Percentiles rank a stretch among this genome's conserved stretches.
These are phyloP conservation scores for Geranium rotundifolium DNA, from an alignment of 345 rosid genomes.

Conservation along the genomic window DNA sequence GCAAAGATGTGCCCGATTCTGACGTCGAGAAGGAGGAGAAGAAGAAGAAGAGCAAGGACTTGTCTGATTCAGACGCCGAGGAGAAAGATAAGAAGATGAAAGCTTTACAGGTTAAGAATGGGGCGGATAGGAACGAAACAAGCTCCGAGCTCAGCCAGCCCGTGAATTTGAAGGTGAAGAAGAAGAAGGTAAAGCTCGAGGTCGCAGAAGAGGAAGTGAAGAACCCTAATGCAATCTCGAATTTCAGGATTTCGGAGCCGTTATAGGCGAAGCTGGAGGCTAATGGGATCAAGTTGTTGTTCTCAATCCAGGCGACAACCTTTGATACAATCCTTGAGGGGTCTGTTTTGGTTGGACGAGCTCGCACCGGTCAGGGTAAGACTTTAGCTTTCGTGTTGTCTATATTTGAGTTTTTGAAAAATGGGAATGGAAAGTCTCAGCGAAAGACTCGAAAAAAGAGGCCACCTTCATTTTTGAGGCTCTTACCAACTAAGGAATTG, in stretches of 20 bases:
- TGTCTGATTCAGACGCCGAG: background rate
- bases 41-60: background rate
- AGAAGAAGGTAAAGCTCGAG: constrained; percentile 34
- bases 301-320: constrained; percentile 84
- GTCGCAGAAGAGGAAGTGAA: constrained; percentile 35
- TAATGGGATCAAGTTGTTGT: constrained; percentile 68
- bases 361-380: constrained; percentile 98
- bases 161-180: constrained; percentile 22
- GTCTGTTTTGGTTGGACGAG: constrained; percentile 80
- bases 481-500: constrained; percentile 87
- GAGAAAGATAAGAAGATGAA: background rate
- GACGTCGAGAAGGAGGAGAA: too few relatives aligned
- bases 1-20: too few relatives aligned
- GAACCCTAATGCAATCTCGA: constrained; percentile 54
- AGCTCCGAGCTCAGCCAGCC: background rate
- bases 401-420: constrained; percentile 70
- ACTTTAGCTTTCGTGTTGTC: constrained; percentile 96
- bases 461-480: constrained; percentile 81
- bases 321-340: constrained; percentile 67
- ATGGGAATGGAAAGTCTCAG: constrained; percentile 44
- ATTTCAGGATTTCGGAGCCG: constrained; percentile 58
- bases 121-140: background rate
- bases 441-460: constrained; percentile 72
- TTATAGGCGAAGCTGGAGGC: constrained; percentile 49
- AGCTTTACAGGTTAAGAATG: background rate